These are phyloP conservation scores for Aristolochia fimbriata DNA, from an alignment of 164 flowering plant genomes.

Conservation along the genomic window DNA sequence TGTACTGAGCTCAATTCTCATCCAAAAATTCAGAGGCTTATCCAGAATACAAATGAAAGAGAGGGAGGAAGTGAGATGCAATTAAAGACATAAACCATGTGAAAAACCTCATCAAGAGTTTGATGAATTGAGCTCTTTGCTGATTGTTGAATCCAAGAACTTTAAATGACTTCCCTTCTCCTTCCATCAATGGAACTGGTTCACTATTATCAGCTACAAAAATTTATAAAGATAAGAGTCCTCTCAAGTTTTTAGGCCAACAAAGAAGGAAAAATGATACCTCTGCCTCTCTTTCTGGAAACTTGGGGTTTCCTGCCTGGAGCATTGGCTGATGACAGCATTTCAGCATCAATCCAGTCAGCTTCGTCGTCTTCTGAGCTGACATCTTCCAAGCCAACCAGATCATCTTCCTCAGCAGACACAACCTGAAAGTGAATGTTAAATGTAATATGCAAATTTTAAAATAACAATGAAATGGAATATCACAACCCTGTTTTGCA, in stretches of 20 bases:
- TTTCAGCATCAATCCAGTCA: conserved; percentile 64
- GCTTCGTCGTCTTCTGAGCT: conserved; percentile 96
- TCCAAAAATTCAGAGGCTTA: no score
- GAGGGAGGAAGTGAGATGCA: background rate
- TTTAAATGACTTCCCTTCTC: conserved; percentile 84
- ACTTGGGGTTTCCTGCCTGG: conserved; percentile 37
- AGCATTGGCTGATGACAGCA: conserved; percentile 30
- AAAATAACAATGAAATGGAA: background rate
- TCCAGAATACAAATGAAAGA: no score
- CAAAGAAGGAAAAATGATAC: conserved; percentile 17
- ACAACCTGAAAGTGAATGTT: conserved; percentile 54
- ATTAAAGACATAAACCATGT: background rate
- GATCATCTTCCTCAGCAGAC: conserved; percentile 93
- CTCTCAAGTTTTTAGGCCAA: background rate
- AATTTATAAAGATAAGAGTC: background rate
- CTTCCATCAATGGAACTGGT: conserved; percentile 85
- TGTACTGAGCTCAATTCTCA: no score
- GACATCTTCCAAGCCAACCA: conserved; percentile 90
- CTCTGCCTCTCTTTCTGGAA: conserved; percentile 53
- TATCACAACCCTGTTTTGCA: background rate
- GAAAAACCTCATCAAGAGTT: conserved; percentile 80
- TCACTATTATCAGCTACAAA: conserved; percentile 47
- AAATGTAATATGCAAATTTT: background rate
- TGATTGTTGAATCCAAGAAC: conserved; percentile 87
- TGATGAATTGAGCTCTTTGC: conserved; percentile 88